Evolutionary conservation across 805 yeast genomes (phyloP).

Genomic region (Starmerella apis): DNA sequence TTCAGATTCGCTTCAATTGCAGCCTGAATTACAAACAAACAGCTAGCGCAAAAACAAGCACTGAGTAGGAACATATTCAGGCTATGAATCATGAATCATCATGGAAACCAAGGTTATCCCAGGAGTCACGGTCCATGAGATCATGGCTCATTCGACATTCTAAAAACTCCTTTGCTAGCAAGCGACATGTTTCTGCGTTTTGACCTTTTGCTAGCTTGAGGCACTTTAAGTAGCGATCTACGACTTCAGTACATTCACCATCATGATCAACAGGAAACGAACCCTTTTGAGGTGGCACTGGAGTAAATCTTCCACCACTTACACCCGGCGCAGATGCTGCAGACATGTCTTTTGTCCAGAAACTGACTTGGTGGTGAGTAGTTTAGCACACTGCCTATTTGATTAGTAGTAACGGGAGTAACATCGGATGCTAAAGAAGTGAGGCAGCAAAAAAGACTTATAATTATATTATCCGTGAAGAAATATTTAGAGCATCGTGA

Average conservation of each 20-base stretch:
- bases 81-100: slow-evolving; percentile 7
- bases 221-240: slow-evolving; percentile 69
- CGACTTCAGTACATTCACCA: slow-evolving; percentile 65
- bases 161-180: slow-evolving; percentile 69
- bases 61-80: too few relatives aligned
- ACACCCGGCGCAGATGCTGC: slow-evolving; percentile 31
- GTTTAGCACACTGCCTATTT: background rate
- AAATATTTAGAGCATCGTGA: too few relatives aligned
- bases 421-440: background rate
- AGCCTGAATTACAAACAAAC: too few relatives aligned
- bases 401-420: background rate
- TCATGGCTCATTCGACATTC: slow-evolving; percentile 81
- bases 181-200: slow-evolving; percentile 84
- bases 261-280: slow-evolving; percentile 91
- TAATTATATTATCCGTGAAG: too few relatives aligned
- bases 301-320: slow-evolving; percentile 32
- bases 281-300: slow-evolving; percentile 94
- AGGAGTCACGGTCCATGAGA: slow-evolving; percentile 49
- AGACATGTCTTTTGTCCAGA: slow-evolving; percentile 24
- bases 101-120: slow-evolving; percentile 46
- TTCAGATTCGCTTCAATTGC: too few relatives aligned
- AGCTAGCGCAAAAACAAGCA: too few relatives aligned
- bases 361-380: too few relatives aligned
- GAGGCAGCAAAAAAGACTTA: too few relatives aligned
- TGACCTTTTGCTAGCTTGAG: slow-evolving; percentile 65